Evolutionary conservation across 2,329 filamentous ascomycete species (phyloP), one percentile per base, ranked within the genome.

Genomic region (Aphanocladium album): DNA sequence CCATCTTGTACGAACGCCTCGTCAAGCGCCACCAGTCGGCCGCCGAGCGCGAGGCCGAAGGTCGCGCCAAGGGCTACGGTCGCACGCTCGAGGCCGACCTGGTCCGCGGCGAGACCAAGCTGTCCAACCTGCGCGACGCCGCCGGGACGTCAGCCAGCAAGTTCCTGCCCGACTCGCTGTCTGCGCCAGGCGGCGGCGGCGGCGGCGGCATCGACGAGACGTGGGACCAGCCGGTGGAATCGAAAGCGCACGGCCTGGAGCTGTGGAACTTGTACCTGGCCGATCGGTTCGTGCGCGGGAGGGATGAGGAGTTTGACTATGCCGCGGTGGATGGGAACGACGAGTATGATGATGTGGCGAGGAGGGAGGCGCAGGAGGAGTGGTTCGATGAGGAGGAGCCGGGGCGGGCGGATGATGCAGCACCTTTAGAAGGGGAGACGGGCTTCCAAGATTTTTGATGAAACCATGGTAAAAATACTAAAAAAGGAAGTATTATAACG

Each of bases 311-410:
- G 52, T 93, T 96, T 67, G 88, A 93, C 63, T 96, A 96, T 70
- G 72, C 68, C 1, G 67, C 65, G 2, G 87, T 96, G 5, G 92
- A 96, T 69, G 76, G 77, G 39, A 86, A 89, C 68, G 87, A 91
- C 33, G 86, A 87, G 21, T 87, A 86, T 60, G 91, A 96, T 70
- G 84, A 73, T 71, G 74, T 79, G 73, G 80, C 69, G 78, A 84
- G 77, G 64, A 75, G 79, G n/a, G 86, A 88, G 57, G 77, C 78
- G 16, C 82, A 93, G 72, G 90, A 96, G 41, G 81, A 80, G 21
- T 96, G 90, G 78, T 93, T 96, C 69, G 90, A 92, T 23, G 85
- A 86, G 6, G 89, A 96, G 77, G 87, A 90, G 66, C 88, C 89
- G 0, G 77, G 82, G 33, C 77, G 78, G 43, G 80, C 78, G 2